Evolutionary conservation across 345 rosid species (phyloP).

Genomic region (Laguncularia racemosa): DNA sequence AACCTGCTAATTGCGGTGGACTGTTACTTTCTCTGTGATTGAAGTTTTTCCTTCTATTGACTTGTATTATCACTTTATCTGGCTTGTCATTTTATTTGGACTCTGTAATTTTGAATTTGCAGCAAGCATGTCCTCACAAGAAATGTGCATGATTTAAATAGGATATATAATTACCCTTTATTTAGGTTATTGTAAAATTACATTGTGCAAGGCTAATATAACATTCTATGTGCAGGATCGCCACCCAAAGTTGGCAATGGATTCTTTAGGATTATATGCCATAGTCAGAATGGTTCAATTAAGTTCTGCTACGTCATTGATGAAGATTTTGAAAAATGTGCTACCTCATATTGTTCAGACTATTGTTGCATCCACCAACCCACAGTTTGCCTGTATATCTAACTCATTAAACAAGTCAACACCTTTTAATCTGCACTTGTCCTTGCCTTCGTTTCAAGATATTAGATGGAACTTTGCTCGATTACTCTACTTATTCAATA

Average conservation of each 20-base stretch:
- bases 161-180: background rate
- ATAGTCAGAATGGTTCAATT: slow-evolving; percentile 28
- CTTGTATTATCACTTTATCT: no score
- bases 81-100: no score
- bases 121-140: no score
- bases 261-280: slow-evolving; percentile 36
- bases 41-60: no score
- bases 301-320: slow-evolving; percentile 18
- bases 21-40: no score
- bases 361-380: slow-evolving; percentile 25
- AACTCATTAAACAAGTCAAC: slow-evolving; percentile 68
- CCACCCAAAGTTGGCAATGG: slow-evolving; percentile 24
- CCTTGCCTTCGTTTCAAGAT: slow-evolving; percentile 68
- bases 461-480: slow-evolving; percentile 66
- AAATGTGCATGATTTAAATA: background rate
- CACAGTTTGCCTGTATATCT: slow-evolving; percentile 68
- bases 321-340: slow-evolving; percentile 26
- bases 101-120: no score
- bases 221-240: slow-evolving; percentile 36
- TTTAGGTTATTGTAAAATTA: background rate
- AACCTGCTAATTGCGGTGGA: no score
- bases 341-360: slow-evolving; percentile 28
- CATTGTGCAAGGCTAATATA: background rate
- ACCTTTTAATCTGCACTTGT: slow-evolving; percentile 66
- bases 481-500: slow-evolving; percentile 70